A percentile compares a stretch with the other conserved stretches of the same genome.
Conservation (phyloP, 2,329 filamentous ascomycete species). For the Pyrenophora teres region DNA sequence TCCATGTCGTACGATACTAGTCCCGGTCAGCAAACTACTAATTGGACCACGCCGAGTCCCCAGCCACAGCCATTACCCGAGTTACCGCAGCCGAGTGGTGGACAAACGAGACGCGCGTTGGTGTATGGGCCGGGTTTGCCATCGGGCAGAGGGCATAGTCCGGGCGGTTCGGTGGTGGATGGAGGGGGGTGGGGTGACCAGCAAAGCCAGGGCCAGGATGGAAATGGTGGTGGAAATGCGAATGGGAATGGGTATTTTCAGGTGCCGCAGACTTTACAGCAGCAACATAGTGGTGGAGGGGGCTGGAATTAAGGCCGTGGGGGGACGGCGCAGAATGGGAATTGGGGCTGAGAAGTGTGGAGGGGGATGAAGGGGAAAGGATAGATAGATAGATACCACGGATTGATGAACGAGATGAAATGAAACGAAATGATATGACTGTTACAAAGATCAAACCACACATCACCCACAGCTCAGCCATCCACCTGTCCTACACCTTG, state of each 20-base stretch:
- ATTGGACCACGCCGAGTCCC: slow-evolving; percentile 32
- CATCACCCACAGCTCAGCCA: too few species aligned
- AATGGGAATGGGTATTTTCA: slow-evolving; percentile 11
- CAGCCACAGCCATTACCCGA: slow-evolving; percentile 39
- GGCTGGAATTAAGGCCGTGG: neutral
- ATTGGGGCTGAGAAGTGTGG: slow-evolving; percentile 6
- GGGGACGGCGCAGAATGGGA: neutral
- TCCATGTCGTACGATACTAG: slow-evolving; percentile 27
- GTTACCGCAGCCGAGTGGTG: slow-evolving; percentile 40
- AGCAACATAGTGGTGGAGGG: slow-evolving; percentile 1
- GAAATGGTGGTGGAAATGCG: too few species aligned
- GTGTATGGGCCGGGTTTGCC: slow-evolving; percentile 36
- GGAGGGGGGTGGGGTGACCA: neutral
- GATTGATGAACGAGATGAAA: too few species aligned
- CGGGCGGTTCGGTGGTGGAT: slow-evolving; percentile 6
- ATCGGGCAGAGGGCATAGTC: slow-evolving; percentile 10
- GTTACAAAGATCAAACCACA: too few species aligned
- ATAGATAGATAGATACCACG: too few species aligned
- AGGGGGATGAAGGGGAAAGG: too few species aligned
- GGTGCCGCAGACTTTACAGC: slow-evolving; percentile 1
- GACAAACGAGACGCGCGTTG: slow-evolving; percentile 37
- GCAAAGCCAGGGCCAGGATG: neutral
- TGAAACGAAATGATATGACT: too few species aligned
- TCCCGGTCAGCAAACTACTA: slow-evolving; percentile 16
- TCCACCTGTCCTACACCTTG: too few species aligned